A percentile compares a stretch with the other conserved stretches of the same genome.
Conservation (phyloP, 192 early-diverging fungal genomes). For the Coemansia sp. region DNA sequence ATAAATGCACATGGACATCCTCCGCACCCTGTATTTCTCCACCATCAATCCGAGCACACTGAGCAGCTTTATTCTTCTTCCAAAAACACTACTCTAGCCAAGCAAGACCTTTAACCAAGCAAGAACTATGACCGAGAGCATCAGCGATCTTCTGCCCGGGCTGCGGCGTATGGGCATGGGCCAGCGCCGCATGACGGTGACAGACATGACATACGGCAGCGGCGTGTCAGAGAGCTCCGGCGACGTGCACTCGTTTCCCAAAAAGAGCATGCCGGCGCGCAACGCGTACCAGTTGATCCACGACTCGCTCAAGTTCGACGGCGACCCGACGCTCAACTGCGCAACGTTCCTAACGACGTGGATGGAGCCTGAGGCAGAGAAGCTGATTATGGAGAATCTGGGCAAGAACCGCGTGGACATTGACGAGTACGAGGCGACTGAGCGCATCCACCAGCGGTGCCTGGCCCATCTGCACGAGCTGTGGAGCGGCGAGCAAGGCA, state of each 20-base stretch:
- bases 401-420: constrained; percentile 74
- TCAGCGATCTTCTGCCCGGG: constrained; percentile 38
- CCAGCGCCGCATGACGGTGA: constrained; percentile 15
- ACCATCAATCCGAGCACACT: background rate
- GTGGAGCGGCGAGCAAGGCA: constrained; percentile 57
- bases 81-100: background rate
- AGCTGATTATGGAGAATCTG: constrained; percentile 73
- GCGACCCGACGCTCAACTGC: constrained; percentile 74
- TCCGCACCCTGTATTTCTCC: background rate
- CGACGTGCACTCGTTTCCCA: constrained; percentile 37
- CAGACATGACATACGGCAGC: constrained; percentile 46
- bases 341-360: constrained; percentile 78
- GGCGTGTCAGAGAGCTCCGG: constrained; percentile 22
- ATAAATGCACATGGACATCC: background rate
- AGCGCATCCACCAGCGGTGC: constrained; percentile 66
- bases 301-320: constrained; percentile 75
- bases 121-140: constrained; percentile 26
- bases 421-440: constrained; percentile 71
- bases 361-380: constrained; percentile 82
- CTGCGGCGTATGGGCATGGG: constrained; percentile 35
- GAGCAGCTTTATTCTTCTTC: too few relatives aligned
- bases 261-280: constrained; percentile 48
- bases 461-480: constrained; percentile 69
- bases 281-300: constrained; percentile 73
- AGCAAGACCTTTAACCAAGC: background rate